phyloP scores from a whole-genome alignment of 176 grass and related monocot genomes.

The Areca catechu region DNA sequence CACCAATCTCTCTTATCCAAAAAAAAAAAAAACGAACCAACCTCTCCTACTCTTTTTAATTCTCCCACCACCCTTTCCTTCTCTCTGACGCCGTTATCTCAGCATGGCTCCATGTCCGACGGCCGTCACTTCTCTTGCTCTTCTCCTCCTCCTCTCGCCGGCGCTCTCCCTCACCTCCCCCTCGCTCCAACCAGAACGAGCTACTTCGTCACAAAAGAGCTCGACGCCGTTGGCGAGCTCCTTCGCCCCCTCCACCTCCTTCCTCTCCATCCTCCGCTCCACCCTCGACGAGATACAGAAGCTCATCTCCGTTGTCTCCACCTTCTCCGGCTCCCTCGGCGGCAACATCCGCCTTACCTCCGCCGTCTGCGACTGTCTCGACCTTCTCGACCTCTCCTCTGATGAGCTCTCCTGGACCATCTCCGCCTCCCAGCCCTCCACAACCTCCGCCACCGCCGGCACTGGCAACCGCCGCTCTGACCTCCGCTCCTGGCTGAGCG shows the following conservation, averaged over 20 bases:
- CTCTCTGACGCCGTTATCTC: neutral
- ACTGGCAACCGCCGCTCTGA: neutral
- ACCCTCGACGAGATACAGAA: no score
- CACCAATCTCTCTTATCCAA: no score
- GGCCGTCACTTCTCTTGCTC: neutral
- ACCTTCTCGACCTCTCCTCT: slow-evolving; percentile 31
- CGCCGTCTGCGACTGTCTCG: slow-evolving; percentile 52
- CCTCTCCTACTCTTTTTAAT: no score
- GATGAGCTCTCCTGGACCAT: neutral
- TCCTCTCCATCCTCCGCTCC: slow-evolving; percentile 26
- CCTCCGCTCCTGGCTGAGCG: slow-evolving; percentile 7
- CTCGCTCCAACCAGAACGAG: no score
- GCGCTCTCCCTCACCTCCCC: slow-evolving; percentile 15
- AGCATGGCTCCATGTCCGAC: slow-evolving; percentile 20
- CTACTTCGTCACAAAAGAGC: no score
- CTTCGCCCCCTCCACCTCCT: slow-evolving; percentile 24
- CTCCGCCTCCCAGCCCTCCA: slow-evolving; percentile 30
- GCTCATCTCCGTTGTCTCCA: neutral
- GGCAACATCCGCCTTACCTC: slow-evolving; percentile 22
- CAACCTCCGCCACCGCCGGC: slow-evolving; percentile 11
- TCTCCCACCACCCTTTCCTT: no score
- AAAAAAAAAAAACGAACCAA: no score
- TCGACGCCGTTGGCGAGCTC: neutral
- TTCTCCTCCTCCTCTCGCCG: slow-evolving; percentile 10
- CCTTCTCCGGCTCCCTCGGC: neutral